Evolutionary conservation across 1,284 basidiomycete species (phyloP), one percentile per base, ranked within the genome.

Genomic region (Cryptococcus wingfieldii): DNA sequence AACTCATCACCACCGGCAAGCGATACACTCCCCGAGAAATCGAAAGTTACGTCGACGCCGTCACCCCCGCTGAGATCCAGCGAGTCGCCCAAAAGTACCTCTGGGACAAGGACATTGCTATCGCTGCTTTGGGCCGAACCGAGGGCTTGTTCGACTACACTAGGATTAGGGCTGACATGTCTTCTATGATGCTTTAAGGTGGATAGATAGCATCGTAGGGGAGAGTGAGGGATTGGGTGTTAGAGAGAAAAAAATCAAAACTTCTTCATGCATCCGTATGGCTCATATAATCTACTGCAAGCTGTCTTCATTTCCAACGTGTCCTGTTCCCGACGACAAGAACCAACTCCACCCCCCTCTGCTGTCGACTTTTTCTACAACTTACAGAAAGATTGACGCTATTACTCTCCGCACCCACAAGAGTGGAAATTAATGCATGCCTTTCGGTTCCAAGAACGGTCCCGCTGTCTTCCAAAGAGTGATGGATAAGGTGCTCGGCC

Each of bases 61-160:
- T 98, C 61, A 86, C 84, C 34, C 80, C 85, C 27, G 87, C 84
- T n/a, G 93, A 97, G 77, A 93, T 98, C 78, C 88, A 90, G 81
- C 84, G 89, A 43, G 91, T 94, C 60, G 95, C 95, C 48, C 86
- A 90, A 79, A 95, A 93, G 80, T 96, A 97, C 79, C 82, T 98
- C 34, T 98, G 93, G 92, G 95, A 97, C 78, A 88, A 66, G 48
- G 69, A 72, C 59, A 60, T 68, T 58, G 69, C 69, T n/a, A 47
- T 71, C 41, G 66, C 69, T 51, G 69, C 69, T 53, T 51, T 91
- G 57, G 94, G 94, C 61, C 85, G 84, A 64, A 83, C 87, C 51
- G 95, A 98, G 70, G 93, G 94, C 75, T 82, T 98, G 47, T 70
- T 80, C 49, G 77, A 79, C 68, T 81, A 80, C 80, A 69, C 65